phyloP scores from a whole-genome alignment of 768 basidiomycete genomes.

The Neoboletus subvelutipes region DNA sequence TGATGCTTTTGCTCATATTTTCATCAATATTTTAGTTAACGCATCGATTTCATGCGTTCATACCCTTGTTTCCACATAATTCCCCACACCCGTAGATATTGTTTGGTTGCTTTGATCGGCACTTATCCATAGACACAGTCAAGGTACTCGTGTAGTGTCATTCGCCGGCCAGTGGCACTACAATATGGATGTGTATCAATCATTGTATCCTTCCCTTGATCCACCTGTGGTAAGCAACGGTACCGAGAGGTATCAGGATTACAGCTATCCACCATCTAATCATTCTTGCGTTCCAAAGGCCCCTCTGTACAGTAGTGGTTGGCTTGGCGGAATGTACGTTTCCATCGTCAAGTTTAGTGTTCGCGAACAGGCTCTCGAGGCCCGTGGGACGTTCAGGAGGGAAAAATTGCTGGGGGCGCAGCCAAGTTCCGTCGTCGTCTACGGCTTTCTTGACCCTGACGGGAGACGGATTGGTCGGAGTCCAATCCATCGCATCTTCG shows the following conservation, averaged over 20 bases:
- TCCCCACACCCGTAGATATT: constrained; percentile 1
- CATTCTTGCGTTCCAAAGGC: constrained; percentile 1
- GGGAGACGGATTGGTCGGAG: constrained; percentile 46
- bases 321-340: background rate
- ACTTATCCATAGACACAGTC: constrained; percentile 4
- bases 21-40: background rate
- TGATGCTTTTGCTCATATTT: background rate
- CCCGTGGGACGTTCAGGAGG: constrained; percentile 78
- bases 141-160: constrained; percentile 3
- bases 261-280: constrained; percentile 17
- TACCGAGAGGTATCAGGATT: constrained; percentile 20
- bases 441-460: constrained; percentile 22
- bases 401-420: constrained; percentile 75
- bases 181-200: constrained; percentile 16
- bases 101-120: constrained; percentile 10
- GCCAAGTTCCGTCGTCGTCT: constrained; percentile 44
- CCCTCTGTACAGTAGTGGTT: background rate
- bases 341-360: constrained; percentile 55
- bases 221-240: constrained; percentile 25
- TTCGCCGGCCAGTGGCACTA: background rate
- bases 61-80: constrained; percentile 19
- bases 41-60: constrained; percentile 16
- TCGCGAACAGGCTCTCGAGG: constrained; percentile 66
- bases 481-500: constrained; percentile 66
- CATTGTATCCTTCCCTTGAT: constrained; percentile 20